These are phyloP conservation scores for Lipomyces yamadae DNA, from an alignment of 805 yeast species.

Conservation along the genomic window DNA sequence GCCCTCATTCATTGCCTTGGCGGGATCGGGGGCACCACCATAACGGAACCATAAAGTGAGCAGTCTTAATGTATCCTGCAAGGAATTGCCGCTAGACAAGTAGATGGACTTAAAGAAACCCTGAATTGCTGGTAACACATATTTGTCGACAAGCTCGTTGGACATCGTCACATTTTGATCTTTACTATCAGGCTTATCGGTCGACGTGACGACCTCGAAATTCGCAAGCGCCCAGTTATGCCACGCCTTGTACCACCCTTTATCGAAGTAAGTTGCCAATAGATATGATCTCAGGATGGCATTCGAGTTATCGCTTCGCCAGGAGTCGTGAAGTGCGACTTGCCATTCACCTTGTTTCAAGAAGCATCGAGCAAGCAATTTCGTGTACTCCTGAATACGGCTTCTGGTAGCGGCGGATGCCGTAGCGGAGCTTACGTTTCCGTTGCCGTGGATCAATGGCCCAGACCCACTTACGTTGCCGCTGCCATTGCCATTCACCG, in stretches of 20 bases:
- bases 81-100: constrained; percentile 78
- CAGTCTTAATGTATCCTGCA: constrained; percentile 89
- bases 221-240: constrained; percentile 99
- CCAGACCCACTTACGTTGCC: not conserved
- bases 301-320: constrained; percentile 76
- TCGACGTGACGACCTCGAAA: constrained; percentile 85
- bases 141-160: constrained; percentile 67
- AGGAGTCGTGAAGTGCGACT: constrained; percentile 73
- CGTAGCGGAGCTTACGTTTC: constrained; percentile 3
- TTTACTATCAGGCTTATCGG: constrained; percentile 42
- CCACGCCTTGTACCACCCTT: constrained; percentile 98
- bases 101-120: constrained; percentile 97
- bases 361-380: constrained; percentile 87
- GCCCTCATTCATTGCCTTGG: constrained; percentile 88
- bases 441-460: constrained; percentile 1
- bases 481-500: constrained; percentile 36
- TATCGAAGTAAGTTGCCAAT: constrained; percentile 92
- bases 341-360: constrained; percentile 99
- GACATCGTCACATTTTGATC: constrained; percentile 33
- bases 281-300: constrained; percentile 89
- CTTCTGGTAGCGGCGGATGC: constrained; percentile 39
- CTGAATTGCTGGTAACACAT: constrained; percentile 93
- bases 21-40: constrained; percentile 92
- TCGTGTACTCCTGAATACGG: constrained; percentile 81
- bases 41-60: constrained; percentile 94